A percentile compares a stretch with the other conserved stretches of the same genome.
Evolutionary conservation across 768 basidiomycete genomes (phyloP).

Genomic region (Lactarius tabidus): DNA sequence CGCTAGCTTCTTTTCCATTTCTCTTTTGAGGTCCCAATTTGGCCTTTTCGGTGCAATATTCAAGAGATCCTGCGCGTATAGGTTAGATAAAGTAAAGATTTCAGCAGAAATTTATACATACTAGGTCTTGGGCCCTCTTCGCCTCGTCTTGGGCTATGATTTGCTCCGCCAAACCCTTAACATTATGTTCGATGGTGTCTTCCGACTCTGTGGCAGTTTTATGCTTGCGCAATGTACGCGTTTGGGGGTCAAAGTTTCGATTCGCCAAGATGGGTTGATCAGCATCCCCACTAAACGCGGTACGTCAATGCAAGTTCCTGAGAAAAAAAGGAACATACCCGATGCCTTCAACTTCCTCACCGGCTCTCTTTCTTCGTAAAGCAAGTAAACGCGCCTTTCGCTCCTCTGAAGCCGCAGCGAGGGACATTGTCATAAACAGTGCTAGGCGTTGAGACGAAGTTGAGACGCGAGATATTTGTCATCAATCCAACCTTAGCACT

Average conservation of each 20-base stretch:
- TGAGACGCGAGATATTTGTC: slow-evolving; percentile 20
- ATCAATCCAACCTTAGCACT: neutral
- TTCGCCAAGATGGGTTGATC: slow-evolving; percentile 52
- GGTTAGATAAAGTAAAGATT: slow-evolving; percentile 3
- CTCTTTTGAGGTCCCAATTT: slow-evolving; percentile 94
- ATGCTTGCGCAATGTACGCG: slow-evolving; percentile 71
- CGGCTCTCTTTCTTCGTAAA: slow-evolving; percentile 67
- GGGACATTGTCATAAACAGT: slow-evolving; percentile 43
- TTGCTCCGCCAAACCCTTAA: slow-evolving; percentile 76
- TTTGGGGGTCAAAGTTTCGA: slow-evolving; percentile 89
- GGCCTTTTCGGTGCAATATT: slow-evolving; percentile 97
- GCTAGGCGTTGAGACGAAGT: neutral
- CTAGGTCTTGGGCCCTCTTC: slow-evolving; percentile 82
- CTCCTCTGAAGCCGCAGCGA: slow-evolving; percentile 73
- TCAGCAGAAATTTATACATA: slow-evolving; percentile 37
- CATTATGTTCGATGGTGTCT: slow-evolving; percentile 85
- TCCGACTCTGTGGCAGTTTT: slow-evolving; percentile 54
- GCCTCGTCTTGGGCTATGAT: slow-evolving; percentile 87
- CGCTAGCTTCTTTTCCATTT: slow-evolving; percentile 84
- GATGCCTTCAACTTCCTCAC: slow-evolving; percentile 41
- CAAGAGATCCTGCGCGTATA: slow-evolving; percentile 69
- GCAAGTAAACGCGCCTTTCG: slow-evolving; percentile 80
- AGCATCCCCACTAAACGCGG: slow-evolving; percentile 16
- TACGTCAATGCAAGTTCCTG: neutral
- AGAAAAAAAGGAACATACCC: slow-evolving; percentile 38